Percentiles rank a stretch among this genome's conserved stretches.
phyloP scores from a whole-genome alignment of 768 basidiomycete genomes.

The Calocybe indica region DNA sequence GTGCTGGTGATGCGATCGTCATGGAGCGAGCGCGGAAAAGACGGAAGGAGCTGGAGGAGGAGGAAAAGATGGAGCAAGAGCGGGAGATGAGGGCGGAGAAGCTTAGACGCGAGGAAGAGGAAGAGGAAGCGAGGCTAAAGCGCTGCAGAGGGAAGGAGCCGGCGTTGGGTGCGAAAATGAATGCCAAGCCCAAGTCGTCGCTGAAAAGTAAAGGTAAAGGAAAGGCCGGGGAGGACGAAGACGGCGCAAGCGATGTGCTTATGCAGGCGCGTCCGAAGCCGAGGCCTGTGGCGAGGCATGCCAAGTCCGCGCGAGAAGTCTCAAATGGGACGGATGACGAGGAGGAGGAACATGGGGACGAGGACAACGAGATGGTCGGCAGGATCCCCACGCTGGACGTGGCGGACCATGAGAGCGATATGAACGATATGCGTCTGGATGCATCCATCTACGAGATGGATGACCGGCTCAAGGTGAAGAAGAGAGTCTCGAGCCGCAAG shows the following conservation, averaged over 20 bases:
- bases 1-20: constrained; percentile 43
- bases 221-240: constrained; percentile 10
- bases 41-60: constrained; percentile 39
- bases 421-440: too few species aligned
- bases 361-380: too few species aligned
- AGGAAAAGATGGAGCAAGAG: constrained; percentile 14
- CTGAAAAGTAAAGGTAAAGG: constrained; percentile 7
- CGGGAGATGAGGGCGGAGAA: constrained; percentile 9
- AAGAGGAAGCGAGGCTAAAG: constrained; percentile 6
- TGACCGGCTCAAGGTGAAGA: too few species aligned
- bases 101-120: constrained; percentile 6
- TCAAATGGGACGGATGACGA: too few species aligned
- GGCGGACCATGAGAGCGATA: too few species aligned
- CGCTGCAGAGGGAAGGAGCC: constrained; percentile 1
- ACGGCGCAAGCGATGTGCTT: background rate
- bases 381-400: too few species aligned
- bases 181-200: too few species aligned
- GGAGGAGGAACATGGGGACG: too few species aligned
- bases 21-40: constrained; percentile 50
- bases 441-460: too few species aligned
- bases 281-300: constrained; percentile 13
- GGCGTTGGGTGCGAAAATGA: constrained; percentile 1
- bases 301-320: background rate
- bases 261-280: constrained; percentile 16
- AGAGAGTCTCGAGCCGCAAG: too few species aligned